Evolutionary conservation across 148 eudicot species (phyloP), one percentile per base, ranked within the genome.

Genomic region (Persicaria maculosa): DNA sequence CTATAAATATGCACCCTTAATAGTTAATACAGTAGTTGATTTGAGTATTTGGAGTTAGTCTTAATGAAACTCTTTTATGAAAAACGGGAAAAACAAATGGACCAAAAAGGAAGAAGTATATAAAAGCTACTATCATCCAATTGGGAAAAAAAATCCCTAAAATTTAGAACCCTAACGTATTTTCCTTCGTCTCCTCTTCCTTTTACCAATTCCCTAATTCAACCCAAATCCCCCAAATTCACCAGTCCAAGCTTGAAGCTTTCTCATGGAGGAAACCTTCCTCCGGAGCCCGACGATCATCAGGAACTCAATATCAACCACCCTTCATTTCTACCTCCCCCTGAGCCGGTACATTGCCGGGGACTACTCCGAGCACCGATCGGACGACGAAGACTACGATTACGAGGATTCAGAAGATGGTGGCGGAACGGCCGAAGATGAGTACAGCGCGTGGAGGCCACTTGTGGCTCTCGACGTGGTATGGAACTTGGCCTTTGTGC

Each of bases 401-500:
- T 65, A 65, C 47, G 46, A 65, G 19, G 70, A 65, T 17, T 15
- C 43, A 15, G 44, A 16, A 11, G 79, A 74, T 69, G 82, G 71
- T 69, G 82, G 71, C 44, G 73, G 78, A 17, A 44, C 71, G 4
- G 1, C 59, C 22, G 81, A 76, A 54, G 74, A 83, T 43, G 77
- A 75, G 14, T 84, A 71, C 76, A 82, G 81, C 93, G 88, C 78
- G 88, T 91, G 84, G 9, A 86, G 80, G 84, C 98, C 97, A 7
- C 92, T 94, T 9, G 97, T 94, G 69, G 93, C 92, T 8, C 79
- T 94, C 8, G 98, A 94, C 67, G 85, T 94, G 52, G 16, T 84
- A 74, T 94, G 98, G 98, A 94, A 94, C 76, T 20, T 87, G 72
- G 82, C 85, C 11, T 94, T 94, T 53, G 93, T 94, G n/a, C 76